Evolutionary conservation across 2,329 filamentous ascomycete genomes (phyloP).

Genomic region (Alternaria tenuissima): DNA sequence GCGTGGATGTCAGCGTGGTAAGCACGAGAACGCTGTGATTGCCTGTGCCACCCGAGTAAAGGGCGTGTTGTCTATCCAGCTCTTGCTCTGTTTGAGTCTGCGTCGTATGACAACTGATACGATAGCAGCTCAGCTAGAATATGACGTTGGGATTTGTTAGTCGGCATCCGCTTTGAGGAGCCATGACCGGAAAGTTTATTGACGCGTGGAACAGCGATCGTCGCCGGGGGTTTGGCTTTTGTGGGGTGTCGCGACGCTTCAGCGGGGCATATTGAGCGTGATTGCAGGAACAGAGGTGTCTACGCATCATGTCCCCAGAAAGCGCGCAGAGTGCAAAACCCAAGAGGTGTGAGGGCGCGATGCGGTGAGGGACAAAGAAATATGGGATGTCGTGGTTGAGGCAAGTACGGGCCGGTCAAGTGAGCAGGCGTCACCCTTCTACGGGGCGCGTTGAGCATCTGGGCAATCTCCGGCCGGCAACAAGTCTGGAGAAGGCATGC

Average conservation of each 20-base stretch:
- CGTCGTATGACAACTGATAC: conserved; percentile 3
- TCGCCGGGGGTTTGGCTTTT: conserved; percentile 1
- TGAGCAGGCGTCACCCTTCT: conserved; percentile 36
- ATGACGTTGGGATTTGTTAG: conserved; percentile 1
- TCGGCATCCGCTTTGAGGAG: conserved; percentile 1
- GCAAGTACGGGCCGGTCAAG: conserved; percentile 25
- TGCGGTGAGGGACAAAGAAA: neutral
- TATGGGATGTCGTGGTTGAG: conserved; percentile 8
- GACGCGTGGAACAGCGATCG: conserved; percentile 18
- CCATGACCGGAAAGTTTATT: conserved; percentile 13
- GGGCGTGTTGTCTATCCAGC: neutral
- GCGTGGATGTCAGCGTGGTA: conserved; percentile 5
- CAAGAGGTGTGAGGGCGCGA: neutral
- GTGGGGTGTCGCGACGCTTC: conserved; percentile 1
- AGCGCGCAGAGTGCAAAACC: neutral
- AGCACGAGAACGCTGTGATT: conserved; percentile 8
- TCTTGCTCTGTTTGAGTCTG: neutral
- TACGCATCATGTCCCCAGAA: neutral
- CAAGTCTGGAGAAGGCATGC: conserved; percentile 23
- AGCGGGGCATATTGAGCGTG: conserved; percentile 3
- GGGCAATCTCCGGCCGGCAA: conserved; percentile 34
- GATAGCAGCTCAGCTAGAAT: neutral
- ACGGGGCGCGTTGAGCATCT: conserved; percentile 12
- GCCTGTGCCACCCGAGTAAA: conserved; percentile 7
- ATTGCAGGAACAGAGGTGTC: neutral